phyloP scores from a whole-genome alignment of 1,139 yeast species.

The Candida sp. region DNA sequence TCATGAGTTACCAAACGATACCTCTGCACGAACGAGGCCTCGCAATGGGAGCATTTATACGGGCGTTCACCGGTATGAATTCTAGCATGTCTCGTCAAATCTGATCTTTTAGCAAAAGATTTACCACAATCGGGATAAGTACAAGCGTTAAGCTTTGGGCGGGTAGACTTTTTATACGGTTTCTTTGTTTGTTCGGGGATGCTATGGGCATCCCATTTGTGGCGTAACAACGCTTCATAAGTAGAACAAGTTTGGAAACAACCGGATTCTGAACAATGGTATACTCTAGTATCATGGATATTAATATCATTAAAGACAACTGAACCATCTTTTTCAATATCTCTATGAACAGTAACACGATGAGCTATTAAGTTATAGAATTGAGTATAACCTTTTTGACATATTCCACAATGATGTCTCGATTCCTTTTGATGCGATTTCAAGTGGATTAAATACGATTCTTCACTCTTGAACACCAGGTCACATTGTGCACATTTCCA shows the following conservation, averaged over 20 bases:
- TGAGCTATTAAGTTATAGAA: constrained; percentile 14
- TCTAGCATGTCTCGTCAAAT: constrained; percentile 20
- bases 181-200: constrained; percentile 2
- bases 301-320: neutral
- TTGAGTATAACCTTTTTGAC: constrained; percentile 20
- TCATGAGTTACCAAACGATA: constrained; percentile 24
- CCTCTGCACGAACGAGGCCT: constrained; percentile 20
- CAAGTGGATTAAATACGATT: constrained; percentile 5
- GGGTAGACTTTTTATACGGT: constrained; percentile 11
- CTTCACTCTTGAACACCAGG: neutral
- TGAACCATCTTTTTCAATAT: constrained; percentile 9
- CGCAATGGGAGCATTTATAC: constrained; percentile 17
- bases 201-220: constrained; percentile 8
- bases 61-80: constrained; percentile 27
- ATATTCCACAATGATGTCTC: constrained; percentile 13
- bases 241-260: constrained; percentile 13
- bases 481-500: constrained; percentile 2
- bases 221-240: constrained; percentile 9
- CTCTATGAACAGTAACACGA: constrained; percentile 12
- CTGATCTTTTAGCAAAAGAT: constrained; percentile 19
- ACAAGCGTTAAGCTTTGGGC: constrained; percentile 17
- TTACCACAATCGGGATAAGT: constrained; percentile 13
- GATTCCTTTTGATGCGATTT: constrained; percentile 13
- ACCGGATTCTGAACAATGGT: constrained; percentile 11
- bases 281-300: constrained; percentile 9